Base-by-base conservation (phyloP, 164 flowering plant genomes). In the Macadamia tetraphylla region DNA sequence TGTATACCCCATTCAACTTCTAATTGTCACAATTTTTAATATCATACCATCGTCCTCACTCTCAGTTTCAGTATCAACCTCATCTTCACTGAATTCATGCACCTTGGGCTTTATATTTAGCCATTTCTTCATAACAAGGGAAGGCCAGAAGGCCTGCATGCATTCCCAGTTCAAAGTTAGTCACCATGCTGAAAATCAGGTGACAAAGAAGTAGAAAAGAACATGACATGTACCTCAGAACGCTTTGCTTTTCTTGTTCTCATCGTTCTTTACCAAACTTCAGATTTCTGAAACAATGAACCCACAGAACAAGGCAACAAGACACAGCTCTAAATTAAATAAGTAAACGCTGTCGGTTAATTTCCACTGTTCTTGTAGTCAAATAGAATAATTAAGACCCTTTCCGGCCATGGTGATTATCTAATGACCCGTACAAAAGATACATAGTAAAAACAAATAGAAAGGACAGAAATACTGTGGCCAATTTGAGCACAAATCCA, bases 41-140 rank as follows among this genome's bases (percentile, higher is more conserved):
- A 29, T 15, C 68, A 32, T 82, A 87, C 94, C 86, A 76, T 87
- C 94, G 74, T 87, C 95, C 66, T 89, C 92, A 56, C 89, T 89
- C 76, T 89, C 92, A 8, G 86, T 75, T 52, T 87, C 88, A 15
- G 88, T 82, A 53, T 86, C 94, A 65, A 78, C 76, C 65, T 89
- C 95, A 69, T 87, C 92, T 78, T 86, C 92, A 69, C 90, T 89
- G 60, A 89, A 87, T 53, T 87, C 92, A 73, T 79, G 48, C 69
- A 73, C 83, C 71, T 86, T 73, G 0, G 95, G 95, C 86, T 81
- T 74, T 65, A 87, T 83, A 71, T 87, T 87, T 9, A 87, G 73
- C 95, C 92, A 89, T 81, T 89, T 89, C 77, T 87, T 89, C 95
- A 89, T 85, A 73, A 89, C 86, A 74, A 87, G 63, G 42, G 95